Percentiles rank a stretch among this genome's conserved stretches.
phyloP scores from a whole-genome alignment of 257 asterid species.

The Hygrophila difformis region DNA sequence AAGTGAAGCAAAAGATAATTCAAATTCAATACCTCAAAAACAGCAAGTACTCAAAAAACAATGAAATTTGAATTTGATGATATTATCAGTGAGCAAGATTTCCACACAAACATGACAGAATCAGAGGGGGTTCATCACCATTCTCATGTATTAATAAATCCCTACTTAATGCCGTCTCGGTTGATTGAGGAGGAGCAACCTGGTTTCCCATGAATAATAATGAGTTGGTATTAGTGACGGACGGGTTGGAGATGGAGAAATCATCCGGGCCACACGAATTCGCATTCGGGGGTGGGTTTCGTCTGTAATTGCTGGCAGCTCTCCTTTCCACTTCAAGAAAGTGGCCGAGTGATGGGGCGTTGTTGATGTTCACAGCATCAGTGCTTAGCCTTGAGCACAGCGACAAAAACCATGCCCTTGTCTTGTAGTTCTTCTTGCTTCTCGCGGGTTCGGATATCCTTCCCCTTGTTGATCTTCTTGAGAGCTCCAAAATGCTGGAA shows the following conservation, averaged over 20 bases:
- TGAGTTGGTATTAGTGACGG: constrained; percentile 25
- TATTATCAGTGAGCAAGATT: constrained; percentile 26
- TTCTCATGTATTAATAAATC: no score
- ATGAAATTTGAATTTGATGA: no score
- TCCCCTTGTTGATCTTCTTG: constrained; percentile 50
- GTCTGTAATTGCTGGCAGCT: constrained; percentile 27
- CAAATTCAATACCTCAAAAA: no score
- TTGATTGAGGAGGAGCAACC: constrained; percentile 39
- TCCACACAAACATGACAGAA: constrained; percentile 56
- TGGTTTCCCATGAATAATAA: constrained; percentile 34
- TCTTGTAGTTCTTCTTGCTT: constrained; percentile 39
- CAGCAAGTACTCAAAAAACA: background rate
- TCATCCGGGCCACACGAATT: constrained; percentile 32
- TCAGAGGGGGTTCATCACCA: constrained; percentile 33
- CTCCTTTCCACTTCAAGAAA: constrained; percentile 63
- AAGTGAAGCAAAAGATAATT: no score
- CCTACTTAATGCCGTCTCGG: constrained; percentile 2
- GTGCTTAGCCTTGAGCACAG: constrained; percentile 58
- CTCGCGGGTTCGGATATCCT: constrained; percentile 28
- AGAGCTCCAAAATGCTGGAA: constrained; percentile 52
- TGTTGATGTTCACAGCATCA: constrained; percentile 44
- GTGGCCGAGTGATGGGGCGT: constrained; percentile 50
- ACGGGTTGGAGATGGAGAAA: constrained; percentile 33
- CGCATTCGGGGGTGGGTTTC: constrained; percentile 14
- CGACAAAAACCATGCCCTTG: constrained; percentile 47